Conservation (phyloP, 2,329 filamentous ascomycete genomes). For the Aspergillus tubingensis region DNA sequence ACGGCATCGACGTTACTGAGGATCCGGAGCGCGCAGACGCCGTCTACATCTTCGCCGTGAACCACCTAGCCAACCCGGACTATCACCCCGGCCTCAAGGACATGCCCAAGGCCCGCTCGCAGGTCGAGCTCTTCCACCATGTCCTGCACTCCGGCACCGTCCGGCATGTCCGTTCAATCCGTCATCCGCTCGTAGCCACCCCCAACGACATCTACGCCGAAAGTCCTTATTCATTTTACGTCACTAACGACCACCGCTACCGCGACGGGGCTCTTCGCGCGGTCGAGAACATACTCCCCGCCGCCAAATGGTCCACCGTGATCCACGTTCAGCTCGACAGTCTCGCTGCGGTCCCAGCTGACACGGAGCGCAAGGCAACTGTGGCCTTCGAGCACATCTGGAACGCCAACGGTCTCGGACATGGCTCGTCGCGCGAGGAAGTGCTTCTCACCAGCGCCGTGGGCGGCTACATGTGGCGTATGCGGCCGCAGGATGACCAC, state of each 20-base stretch:
- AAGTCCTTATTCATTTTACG: conserved; percentile 53
- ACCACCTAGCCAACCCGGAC: conserved; percentile 57
- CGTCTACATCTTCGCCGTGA: conserved; percentile 63
- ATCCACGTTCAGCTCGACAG: conserved; percentile 47
- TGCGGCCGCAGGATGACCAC: conserved; percentile 26
- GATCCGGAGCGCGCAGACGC: conserved; percentile 47
- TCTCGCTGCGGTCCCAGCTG: conserved; percentile 27
- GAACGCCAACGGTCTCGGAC: conserved; percentile 61
- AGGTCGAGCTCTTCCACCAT: conserved; percentile 62
- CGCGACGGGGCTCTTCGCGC: conserved; percentile 50
- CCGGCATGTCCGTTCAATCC: conserved; percentile 56
- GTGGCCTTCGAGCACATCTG: conserved; percentile 51
- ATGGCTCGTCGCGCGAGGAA: conserved; percentile 43
- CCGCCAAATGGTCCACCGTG: conserved; percentile 53
- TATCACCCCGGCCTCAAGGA: conserved; percentile 30
- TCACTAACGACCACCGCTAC: conserved; percentile 63
- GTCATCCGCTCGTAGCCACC: conserved; percentile 55
- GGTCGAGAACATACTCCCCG: conserved; percentile 50
- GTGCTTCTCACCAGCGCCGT: conserved; percentile 42
- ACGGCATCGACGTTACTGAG: conserved; percentile 62
- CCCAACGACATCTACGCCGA: conserved; percentile 61
- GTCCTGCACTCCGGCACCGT: conserved; percentile 45
- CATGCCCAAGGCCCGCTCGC: conserved; percentile 50
- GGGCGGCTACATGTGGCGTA: conserved; percentile 52
- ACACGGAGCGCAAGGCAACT: conserved; percentile 43